These are phyloP conservation scores for Eucalyptus cladocalyx DNA, from an alignment of 345 rosid species.

Conservation along the genomic window DNA sequence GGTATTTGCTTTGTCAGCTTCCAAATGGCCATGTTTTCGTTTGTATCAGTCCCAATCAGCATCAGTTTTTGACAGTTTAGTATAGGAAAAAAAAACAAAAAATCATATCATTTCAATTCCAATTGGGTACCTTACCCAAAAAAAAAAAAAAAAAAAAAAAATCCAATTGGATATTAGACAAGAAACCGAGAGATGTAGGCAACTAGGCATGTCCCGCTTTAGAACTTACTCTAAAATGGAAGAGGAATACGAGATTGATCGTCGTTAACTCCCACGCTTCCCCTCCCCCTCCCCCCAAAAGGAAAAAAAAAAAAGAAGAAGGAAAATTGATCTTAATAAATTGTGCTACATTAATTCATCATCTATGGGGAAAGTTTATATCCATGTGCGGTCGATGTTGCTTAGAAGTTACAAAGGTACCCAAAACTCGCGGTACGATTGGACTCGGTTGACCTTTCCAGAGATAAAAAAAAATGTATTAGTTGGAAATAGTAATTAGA, in stretches of 20 bases:
- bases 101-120: background rate
- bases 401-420: background rate
- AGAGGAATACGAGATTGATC: background rate
- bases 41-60: background rate
- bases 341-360: background rate
- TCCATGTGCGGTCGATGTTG: background rate
- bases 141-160: background rate
- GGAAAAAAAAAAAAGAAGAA: rapidly evolving
- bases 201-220: background rate
- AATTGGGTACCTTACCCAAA: background rate
- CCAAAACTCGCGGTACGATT: background rate
- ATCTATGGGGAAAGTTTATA: background rate
- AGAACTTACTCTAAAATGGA: background rate
- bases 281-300: too few species aligned
- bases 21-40: background rate
- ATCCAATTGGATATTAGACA: background rate
- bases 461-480: background rate
- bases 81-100: background rate
- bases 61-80: background rate
- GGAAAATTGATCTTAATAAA: background rate
- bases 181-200: background rate
- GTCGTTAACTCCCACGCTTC: background rate
- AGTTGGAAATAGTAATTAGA: background rate
- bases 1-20: background rate
- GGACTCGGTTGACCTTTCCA: background rate